Evolutionary conservation across 257 asterid genomes (phyloP), one percentile per base, ranked within the genome.

Genomic region (Cynanchum wilfordii): DNA sequence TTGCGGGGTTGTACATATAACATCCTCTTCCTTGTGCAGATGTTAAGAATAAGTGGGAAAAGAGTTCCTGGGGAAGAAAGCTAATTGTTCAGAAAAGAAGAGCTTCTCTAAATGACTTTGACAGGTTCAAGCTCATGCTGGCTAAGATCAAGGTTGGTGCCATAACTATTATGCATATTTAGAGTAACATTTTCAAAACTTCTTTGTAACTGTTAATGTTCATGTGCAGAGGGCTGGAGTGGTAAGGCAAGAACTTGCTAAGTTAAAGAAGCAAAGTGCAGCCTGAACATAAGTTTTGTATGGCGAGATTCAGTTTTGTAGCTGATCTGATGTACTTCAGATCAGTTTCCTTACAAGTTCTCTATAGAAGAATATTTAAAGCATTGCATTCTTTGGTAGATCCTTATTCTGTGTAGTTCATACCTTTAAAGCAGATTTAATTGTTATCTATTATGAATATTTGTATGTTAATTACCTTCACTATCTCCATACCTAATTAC

Each of bases 1-100:
- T 47, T 20, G 16, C 16, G 42, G 17, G 17, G 22, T 7, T 45
- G 15, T 40, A 27, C 44, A 54, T 17, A 11, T 67, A 57, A 42
- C 29, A 4, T 8, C 50, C 27, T 36, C 17, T 36, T 64, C 44
- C 20, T 13, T 27, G 75, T 12, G 25, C 87, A 94, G 99, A 94
- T 89, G 97, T 94, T 57, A 91, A 88, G 82, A 86, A 80, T 54
- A 94, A 89, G 77, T 91, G 97, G 95, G 97, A 91, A 59, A 89
- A 83, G 76, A 89, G 96, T 72, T 88, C 97, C 20, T 94, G 98
- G 98, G 98, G 97, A 38, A 89, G 96, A 81, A 94, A 94, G 84
- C 82, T 94, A 69, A 87, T 88, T 75, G 98, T 94, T 27, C 99
- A 91, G 86, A 88, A 91, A 91, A 80, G 88, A 68, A 88, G 99